Base-by-base conservation (phyloP, 306 rosid genomes). In the Glycine soja region DNA sequence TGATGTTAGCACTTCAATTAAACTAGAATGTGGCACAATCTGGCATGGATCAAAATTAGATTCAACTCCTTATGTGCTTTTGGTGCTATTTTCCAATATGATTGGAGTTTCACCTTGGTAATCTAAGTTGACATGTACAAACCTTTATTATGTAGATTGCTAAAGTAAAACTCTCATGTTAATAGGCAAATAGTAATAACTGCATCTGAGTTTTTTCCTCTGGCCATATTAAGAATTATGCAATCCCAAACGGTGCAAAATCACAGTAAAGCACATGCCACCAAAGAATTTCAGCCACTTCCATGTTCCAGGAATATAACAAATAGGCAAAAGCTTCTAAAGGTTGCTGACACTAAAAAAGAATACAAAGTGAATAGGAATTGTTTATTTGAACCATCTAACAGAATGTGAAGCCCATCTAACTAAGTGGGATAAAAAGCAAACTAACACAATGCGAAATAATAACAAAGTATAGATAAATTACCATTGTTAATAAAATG, bases 401-500 rank as follows among this genome's bases (percentile, higher is more conserved):
- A 79, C 9, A 58, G 30, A 78, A 45, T 54, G 42, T 47, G 16
- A 78, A 54, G 30, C 30, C 19, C 34, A 70, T 24, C 47, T 16
- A 56, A 45, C 68, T 34, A 63, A 65, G 36, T 11, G 4, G 70
- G 53, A 65, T 4, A 7, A 61, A 9, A 53, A 40, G 50, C n/a
- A 86, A 77, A 50, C 19, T 19, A 81, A 86, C 46, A 53, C 42
- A 62, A 67, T 3, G 58, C 6, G 68, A 75, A 24, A 48, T 70
- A 40, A 75, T 15, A 43, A 0, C 30, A 24, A 53, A 72, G 7
- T 19, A 42, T 34, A 61, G 24, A 56, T 71, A 3, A 57, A 38
- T 58, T 90, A 92, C 97, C 97, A 92, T 92, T 88, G 62, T 42
- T 34, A 61, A 80, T 46, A 59, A 76, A 83, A 79, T 75, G 50